Percentiles rank a stretch among this genome's conserved stretches.
These are phyloP conservation scores for Bipolaris sorokiniana DNA, from an alignment of 2,329 filamentous ascomycete genomes.

Conservation along the genomic window DNA sequence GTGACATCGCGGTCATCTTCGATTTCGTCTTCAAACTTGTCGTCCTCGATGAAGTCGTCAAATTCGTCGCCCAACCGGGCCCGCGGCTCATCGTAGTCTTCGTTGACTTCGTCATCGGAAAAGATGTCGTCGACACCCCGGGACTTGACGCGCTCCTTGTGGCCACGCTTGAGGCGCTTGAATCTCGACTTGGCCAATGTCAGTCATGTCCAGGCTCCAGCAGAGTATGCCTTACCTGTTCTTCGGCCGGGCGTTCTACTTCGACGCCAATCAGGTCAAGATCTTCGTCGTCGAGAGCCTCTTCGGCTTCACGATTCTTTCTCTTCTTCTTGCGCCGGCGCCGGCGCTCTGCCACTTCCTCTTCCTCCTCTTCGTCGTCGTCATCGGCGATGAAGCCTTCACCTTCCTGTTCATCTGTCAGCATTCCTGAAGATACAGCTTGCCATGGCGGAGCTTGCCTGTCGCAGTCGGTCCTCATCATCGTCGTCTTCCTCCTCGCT, in stretches of 20 bases:
- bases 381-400: slow-evolving; percentile 97
- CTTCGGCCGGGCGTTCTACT: slow-evolving; percentile 68
- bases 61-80: slow-evolving; percentile 48
- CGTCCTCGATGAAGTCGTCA: slow-evolving; percentile 91
- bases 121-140: slow-evolving; percentile 91
- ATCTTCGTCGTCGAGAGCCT: slow-evolving; percentile 90
- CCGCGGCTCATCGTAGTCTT: slow-evolving; percentile 54
- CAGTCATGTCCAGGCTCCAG: slow-evolving; percentile 19
- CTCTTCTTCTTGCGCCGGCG: slow-evolving; percentile 77
- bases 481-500: slow-evolving; percentile 52
- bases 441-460: slow-evolving; percentile 30
- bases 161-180: slow-evolving; percentile 94
- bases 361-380: slow-evolving; percentile 84
- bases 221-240: slow-evolving; percentile 63
- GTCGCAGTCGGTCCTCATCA: slow-evolving; percentile 44
- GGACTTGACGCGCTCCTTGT: slow-evolving; percentile 69
- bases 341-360: slow-evolving; percentile 62
- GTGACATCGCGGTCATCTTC: slow-evolving; percentile 86
- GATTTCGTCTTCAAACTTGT: slow-evolving; percentile 80
- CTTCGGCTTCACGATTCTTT: slow-evolving; percentile 78
- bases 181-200: slow-evolving; percentile 73
- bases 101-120: slow-evolving; percentile 85
- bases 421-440: slow-evolving; percentile 2
- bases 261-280: slow-evolving; percentile 91
- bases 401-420: slow-evolving; percentile 66